Conservation (phyloP, 345 rosid species). For the Eucalyptus tenuipes region DNA sequence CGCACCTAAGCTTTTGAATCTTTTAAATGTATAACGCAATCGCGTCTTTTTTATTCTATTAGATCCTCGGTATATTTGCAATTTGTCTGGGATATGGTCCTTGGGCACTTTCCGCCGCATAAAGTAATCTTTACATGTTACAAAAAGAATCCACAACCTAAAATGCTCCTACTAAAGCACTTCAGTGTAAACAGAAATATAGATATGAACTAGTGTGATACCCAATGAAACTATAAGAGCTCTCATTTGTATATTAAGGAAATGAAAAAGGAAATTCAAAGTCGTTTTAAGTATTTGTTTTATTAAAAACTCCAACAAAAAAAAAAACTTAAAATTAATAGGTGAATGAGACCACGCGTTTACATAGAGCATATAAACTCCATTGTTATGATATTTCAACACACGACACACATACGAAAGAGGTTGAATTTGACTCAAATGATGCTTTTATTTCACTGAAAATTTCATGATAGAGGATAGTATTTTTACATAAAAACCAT, state of each 20-base stretch:
- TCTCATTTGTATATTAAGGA: background rate
- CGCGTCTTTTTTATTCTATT: background rate
- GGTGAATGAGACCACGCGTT: rapidly evolving
- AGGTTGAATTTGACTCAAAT: background rate
- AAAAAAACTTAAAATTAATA: background rate
- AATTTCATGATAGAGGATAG: background rate
- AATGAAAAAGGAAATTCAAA: background rate
- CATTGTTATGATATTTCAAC: background rate
- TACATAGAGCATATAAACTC: rapidly evolving
- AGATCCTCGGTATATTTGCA: background rate
- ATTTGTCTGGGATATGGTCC: background rate
- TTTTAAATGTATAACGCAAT: background rate
- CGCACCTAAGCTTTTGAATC: background rate
- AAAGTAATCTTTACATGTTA: background rate
- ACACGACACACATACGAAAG: rapidly evolving
- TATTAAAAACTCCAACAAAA: background rate
- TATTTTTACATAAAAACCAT: background rate
- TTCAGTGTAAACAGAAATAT: background rate
- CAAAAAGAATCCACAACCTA: background rate
- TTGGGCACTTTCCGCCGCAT: background rate
- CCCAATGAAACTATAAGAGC: background rate
- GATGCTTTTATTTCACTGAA: background rate
- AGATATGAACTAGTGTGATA: background rate
- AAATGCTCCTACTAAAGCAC: background rate
- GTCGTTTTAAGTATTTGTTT: background rate